phyloP scores from a whole-genome alignment of 805 yeast species.

The Metschnikowia arizonensis region DNA sequence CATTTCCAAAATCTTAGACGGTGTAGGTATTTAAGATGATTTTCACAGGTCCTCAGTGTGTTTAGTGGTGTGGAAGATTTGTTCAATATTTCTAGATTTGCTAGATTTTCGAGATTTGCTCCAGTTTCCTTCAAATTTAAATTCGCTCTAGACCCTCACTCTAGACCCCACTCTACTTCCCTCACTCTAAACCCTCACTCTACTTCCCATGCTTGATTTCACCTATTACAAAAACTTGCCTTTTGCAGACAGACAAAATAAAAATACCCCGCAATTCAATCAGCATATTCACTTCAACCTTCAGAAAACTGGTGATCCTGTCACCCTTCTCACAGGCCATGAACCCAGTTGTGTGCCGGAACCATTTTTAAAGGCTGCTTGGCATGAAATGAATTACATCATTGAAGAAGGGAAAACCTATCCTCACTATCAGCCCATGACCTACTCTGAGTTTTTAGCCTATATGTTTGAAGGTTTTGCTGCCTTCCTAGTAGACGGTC shows the following conservation, averaged over 20 bases:
- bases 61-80: too few relatives aligned
- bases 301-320: constrained; percentile 38
- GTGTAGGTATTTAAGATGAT: too few relatives aligned
- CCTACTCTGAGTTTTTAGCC: constrained; percentile 48
- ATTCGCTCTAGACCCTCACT: too few relatives aligned
- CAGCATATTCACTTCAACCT: constrained; percentile 38
- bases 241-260: constrained; percentile 29
- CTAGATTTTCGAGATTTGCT: too few relatives aligned
- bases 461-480: constrained; percentile 69
- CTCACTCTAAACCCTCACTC: too few relatives aligned
- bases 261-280: constrained; percentile 27
- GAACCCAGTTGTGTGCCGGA: constrained; percentile 46
- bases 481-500: constrained; percentile 53
- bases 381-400: constrained; percentile 55
- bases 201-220: not conserved
- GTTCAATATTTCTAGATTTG: too few relatives aligned
- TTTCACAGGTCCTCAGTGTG: too few relatives aligned
- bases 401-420: constrained; percentile 74
- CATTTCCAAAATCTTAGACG: too few relatives aligned
- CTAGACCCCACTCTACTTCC: too few relatives aligned
- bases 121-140: too few relatives aligned
- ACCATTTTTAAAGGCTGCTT: constrained; percentile 44
- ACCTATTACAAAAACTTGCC: constrained; percentile 21
- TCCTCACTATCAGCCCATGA: constrained; percentile 47
- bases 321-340: constrained; percentile 61